Evolutionary conservation across 148 eudicot genomes (phyloP).

Genomic region (Cornus controversa): DNA sequence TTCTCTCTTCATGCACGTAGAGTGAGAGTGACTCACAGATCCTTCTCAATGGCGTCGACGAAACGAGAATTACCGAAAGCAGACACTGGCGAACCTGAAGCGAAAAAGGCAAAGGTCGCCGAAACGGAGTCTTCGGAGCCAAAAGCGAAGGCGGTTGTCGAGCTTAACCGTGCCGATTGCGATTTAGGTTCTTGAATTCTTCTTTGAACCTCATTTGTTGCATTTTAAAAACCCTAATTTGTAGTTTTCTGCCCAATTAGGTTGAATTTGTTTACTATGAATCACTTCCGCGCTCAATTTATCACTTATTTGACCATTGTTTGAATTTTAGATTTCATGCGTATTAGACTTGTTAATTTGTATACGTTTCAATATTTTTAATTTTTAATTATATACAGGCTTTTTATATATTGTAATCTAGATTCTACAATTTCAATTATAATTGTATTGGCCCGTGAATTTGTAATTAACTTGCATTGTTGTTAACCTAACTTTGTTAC

Average conservation of each 20-base stretch:
- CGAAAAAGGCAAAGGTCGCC: conserved; percentile 25
- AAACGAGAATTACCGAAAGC: conserved; percentile 32
- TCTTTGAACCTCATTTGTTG: not conserved
- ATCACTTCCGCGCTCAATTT: not conserved
- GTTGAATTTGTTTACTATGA: not conserved
- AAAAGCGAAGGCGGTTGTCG: conserved; percentile 17
- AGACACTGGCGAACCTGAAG: conserved; percentile 13
- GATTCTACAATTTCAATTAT: not conserved
- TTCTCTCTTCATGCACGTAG: too few relatives aligned
- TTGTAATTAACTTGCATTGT: not conserved
- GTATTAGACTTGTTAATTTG: too few relatives aligned
- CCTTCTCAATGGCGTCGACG: conserved; percentile 32
- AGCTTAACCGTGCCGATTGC: conserved; percentile 66
- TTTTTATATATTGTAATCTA: not conserved
- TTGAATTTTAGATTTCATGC: too few relatives aligned
- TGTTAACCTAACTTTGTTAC: not conserved
- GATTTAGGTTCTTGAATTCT: conserved; percentile 24
- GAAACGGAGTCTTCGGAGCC: not conserved
- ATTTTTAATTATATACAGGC: not conserved
- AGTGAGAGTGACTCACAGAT: not conserved
- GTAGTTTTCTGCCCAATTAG: not conserved
- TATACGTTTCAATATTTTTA: too few relatives aligned
- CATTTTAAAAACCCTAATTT: not conserved
- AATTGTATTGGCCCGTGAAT: not conserved
- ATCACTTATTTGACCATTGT: not conserved